Base-by-base conservation (phyloP, 1,284 basidiomycete species). In the Austropuccinia psidii region DNA sequence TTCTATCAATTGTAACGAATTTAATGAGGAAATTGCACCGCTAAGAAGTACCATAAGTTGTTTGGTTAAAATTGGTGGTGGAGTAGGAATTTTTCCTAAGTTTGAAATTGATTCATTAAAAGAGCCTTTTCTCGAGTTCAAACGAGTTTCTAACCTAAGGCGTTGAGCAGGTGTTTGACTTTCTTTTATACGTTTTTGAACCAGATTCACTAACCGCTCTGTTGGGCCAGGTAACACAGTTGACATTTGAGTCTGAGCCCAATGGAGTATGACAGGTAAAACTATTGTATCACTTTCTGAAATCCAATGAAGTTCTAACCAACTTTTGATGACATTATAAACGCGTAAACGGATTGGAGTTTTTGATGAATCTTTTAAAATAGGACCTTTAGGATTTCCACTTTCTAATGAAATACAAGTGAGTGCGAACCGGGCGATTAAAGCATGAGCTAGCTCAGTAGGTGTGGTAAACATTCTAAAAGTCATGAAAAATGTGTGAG, bases 381-480 rank as follows among this genome's bases (percentile, higher is more conserved):
- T 29, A 29, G 64, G 35, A 15, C 55, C 64, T 86, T 93, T 93
- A 97, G 8, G 88, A 77, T 33, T 85, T 84, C 24, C 86, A 78
- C 69, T 93, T 90, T 62, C 87, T 86, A 54, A 85, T 84, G 50
- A 77, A 76, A 24, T 85, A 83, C 54, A 88, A 80, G n/a, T 67
- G 1, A 66, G 93, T 83, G 78, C 89, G 82, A 91, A 98, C 17
- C 95, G 88, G 43, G 84, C 82, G 73, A 93, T 88, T 70, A 98
- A 83, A 0, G 88, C 85, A 11, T 89, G 86, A 1, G 90, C 85
- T 35, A 98, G 85, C 74, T 90, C 88, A 7, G 82, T 74, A 0
- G 95, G 90, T 0, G 88, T 87, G 0, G 90, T 87, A 82, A 97
- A 98, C 76, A 97, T 82, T n/a, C 95, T 87, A 85, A 98, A 98